Evolutionary conservation across 495 filamentous ascomycete species (phyloP).

Genomic region (Collariella sp.): DNA sequence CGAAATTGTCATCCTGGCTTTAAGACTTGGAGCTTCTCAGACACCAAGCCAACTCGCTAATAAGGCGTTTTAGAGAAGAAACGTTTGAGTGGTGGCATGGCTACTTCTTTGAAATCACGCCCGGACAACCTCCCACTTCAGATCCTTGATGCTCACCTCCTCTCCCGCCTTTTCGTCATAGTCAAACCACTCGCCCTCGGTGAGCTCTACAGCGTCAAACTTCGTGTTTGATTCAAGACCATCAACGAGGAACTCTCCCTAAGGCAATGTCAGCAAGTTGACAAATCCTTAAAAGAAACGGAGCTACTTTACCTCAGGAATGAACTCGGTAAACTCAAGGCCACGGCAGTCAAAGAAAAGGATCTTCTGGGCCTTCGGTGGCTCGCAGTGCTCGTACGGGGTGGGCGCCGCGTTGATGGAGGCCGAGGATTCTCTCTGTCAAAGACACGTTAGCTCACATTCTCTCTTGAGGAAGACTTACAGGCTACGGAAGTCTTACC

Average conservation of each 20-base stretch:
- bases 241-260: constrained; percentile 85
- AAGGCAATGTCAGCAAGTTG: not conserved
- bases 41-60: not conserved
- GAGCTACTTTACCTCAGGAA: constrained; percentile 74
- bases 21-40: too few species aligned
- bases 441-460: not conserved
- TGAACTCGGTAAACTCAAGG: constrained; percentile 85
- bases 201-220: constrained; percentile 71
- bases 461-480: too few species aligned
- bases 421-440: constrained; percentile 50
- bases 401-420: constrained; percentile 63
- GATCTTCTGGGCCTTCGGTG: constrained; percentile 65
- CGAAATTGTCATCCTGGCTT: too few species aligned
- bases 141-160: constrained; percentile 69
- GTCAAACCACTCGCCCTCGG: constrained; percentile 70
- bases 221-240: constrained; percentile 68
- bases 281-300: too few species aligned
- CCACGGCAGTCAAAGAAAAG: constrained; percentile 90
- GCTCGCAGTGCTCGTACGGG: constrained; percentile 57
- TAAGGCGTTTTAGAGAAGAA: too few species aligned
- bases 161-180: constrained; percentile 52
- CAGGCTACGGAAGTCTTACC: too few species aligned
- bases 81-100: too few species aligned
- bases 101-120: constrained; percentile 30
- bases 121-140: constrained; percentile 78